Evolutionary conservation across 2,329 filamentous ascomycete genomes (phyloP).

Genomic region (Fusarium sororula): DNA sequence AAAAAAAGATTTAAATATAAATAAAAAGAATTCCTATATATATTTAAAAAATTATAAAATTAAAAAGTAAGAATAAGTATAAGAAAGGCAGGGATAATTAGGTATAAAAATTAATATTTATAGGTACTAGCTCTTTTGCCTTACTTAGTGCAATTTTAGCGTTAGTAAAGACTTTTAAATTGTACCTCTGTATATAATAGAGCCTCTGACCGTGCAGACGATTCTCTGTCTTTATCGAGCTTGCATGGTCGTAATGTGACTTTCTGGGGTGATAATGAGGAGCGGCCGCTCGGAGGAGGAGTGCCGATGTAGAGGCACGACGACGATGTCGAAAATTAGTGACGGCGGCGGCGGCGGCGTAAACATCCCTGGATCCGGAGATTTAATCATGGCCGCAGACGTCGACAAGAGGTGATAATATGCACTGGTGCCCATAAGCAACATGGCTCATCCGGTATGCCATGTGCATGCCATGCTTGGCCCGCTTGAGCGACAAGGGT

Average conservation of each 20-base stretch:
- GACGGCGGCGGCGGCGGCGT: neutral
- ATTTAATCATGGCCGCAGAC: constrained; percentile 26
- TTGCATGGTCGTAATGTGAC: constrained; percentile 24
- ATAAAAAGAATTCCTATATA: no score
- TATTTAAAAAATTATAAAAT: no score
- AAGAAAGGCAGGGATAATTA: no score
- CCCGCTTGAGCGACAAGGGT: constrained; percentile 14
- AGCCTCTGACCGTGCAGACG: constrained; percentile 18
- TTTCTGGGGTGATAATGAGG: constrained; percentile 13
- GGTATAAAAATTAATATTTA: no score
- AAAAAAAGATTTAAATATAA: rapidly evolving
- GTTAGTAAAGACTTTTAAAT: no score
- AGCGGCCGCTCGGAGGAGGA: constrained; percentile 29
- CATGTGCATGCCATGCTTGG: neutral
- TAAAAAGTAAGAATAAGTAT: no score
- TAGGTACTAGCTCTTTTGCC: no score
- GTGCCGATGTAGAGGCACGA: constrained; percentile 6
- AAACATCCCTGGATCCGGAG: constrained; percentile 19
- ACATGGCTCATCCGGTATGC: constrained; percentile 10
- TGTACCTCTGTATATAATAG: no score
- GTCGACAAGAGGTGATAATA: constrained; percentile 23
- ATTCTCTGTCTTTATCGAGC: constrained; percentile 21
- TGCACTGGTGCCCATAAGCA: neutral
- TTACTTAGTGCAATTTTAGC: no score
- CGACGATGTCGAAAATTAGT: constrained; percentile 6